phyloP scores from a whole-genome alignment of 2,329 filamentous ascomycete genomes.

The Neofusicoccum parvum region DNA sequence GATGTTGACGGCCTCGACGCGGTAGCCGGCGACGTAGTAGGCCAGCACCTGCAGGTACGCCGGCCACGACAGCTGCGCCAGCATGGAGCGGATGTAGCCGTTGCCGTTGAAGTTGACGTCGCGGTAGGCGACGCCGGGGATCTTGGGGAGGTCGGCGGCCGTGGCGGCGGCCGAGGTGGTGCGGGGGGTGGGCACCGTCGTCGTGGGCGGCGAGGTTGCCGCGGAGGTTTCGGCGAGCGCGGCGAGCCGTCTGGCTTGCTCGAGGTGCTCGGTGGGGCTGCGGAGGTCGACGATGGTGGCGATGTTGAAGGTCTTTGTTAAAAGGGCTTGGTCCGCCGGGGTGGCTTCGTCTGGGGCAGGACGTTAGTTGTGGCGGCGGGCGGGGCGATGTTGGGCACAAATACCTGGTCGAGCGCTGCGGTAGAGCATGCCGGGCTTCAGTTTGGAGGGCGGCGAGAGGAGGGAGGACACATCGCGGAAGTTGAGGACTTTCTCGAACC shows the following conservation, averaged over 20 bases:
- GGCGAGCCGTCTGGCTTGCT: slow-evolving; percentile 65
- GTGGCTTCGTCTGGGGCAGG: slow-evolving; percentile 67
- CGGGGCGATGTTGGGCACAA: background rate
- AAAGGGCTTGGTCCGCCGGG: slow-evolving; percentile 59
- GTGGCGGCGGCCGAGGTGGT: slow-evolving; percentile 45
- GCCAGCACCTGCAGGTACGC: slow-evolving; percentile 65
- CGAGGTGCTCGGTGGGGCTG: slow-evolving; percentile 74
- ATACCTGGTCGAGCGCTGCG: slow-evolving; percentile 40
- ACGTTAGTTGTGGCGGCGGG: background rate
- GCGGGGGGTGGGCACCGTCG: background rate
- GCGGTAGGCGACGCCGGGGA: slow-evolving; percentile 64
- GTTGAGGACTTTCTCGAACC: slow-evolving; percentile 36
- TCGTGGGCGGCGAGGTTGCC: slow-evolving; percentile 40
- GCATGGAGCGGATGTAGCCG: slow-evolving; percentile 67
- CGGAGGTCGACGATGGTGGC: slow-evolving; percentile 77
- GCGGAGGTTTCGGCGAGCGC: slow-evolving; percentile 31
- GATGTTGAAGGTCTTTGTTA: slow-evolving; percentile 65
- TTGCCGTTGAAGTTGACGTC: slow-evolving; percentile 75
- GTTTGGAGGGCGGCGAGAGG: slow-evolving; percentile 1
- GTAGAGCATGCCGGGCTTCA: slow-evolving; percentile 35
- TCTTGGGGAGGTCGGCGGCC: slow-evolving; percentile 56
- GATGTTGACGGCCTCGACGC: slow-evolving; percentile 69
- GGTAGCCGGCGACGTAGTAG: slow-evolving; percentile 67
- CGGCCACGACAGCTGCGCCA: slow-evolving; percentile 69
- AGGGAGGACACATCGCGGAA: slow-evolving; percentile 34